A percentile compares a stretch with the other conserved stretches of the same genome.
These are phyloP conservation scores for Ambrosia trifida DNA, from an alignment of 129 eudicot genomes.

Conservation along the genomic window DNA sequence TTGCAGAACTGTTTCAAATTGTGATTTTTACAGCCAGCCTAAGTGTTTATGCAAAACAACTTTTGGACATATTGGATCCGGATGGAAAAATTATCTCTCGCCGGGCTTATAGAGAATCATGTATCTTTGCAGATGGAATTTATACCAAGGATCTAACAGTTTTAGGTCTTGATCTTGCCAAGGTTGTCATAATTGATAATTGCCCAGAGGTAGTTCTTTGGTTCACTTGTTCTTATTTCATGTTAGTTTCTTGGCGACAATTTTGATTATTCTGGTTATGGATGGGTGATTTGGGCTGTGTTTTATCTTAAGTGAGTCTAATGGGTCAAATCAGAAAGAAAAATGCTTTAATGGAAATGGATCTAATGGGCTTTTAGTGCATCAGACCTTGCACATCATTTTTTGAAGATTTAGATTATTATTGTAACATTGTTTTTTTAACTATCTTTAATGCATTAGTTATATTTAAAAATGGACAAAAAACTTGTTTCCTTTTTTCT, in stretches of 20 bases:
- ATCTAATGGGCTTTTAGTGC: neutral
- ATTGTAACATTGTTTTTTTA: neutral
- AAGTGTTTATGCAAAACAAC: constrained; percentile 88
- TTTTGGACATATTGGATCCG: constrained; percentile 89
- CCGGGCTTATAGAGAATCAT: constrained; percentile 93
- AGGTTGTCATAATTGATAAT: constrained; percentile 89
- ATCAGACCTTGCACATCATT: neutral
- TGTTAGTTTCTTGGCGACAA: neutral
- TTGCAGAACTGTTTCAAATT: constrained; percentile 85
- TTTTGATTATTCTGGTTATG: neutral
- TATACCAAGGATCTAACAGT: constrained; percentile 92
- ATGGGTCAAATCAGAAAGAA: neutral
- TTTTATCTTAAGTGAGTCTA: neutral
- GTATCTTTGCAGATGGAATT: constrained; percentile 79
- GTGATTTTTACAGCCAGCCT: constrained; percentile 94
- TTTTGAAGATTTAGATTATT: neutral
- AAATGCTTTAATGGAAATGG: neutral
- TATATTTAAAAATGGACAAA: no score
- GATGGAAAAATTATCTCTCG: constrained; percentile 74
- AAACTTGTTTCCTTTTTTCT: no score
- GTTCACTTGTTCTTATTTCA: constrained; percentile 4
- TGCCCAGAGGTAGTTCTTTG: constrained; percentile 73
- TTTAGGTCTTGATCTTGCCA: constrained; percentile 93
- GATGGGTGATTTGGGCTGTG: neutral
- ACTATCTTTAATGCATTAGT: no score